These are phyloP conservation scores for Lasiodiplodia hormozganensis DNA, from an alignment of 2,329 filamentous ascomycete genomes.

Conservation along the genomic window DNA sequence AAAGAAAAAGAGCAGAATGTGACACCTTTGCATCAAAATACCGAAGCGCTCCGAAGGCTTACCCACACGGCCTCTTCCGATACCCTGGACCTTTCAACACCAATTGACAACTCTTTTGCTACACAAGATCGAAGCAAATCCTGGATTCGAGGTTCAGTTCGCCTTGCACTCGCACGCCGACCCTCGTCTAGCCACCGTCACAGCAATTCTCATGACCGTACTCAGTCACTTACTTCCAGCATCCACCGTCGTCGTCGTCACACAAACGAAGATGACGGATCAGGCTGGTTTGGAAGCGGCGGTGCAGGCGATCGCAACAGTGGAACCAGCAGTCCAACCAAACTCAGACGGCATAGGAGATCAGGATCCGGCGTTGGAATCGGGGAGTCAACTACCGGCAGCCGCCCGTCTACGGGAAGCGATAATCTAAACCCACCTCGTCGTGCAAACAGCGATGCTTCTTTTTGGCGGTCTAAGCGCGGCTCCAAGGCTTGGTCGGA, in stretches of 20 bases:
- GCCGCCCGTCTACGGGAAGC: slow-evolving; percentile 9
- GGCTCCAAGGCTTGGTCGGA: slow-evolving; percentile 52
- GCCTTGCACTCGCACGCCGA: slow-evolving; percentile 42
- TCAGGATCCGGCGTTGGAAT: slow-evolving; percentile 17
- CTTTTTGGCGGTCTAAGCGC: slow-evolving; percentile 49
- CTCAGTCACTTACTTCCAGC: slow-evolving; percentile 24
- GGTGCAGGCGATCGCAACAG: slow-evolving; percentile 10
- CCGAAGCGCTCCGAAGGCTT: not conserved
- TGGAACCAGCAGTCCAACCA: slow-evolving; percentile 17
- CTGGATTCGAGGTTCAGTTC: slow-evolving; percentile 46
- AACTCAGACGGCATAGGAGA: slow-evolving; percentile 17
- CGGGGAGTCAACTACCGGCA: slow-evolving; percentile 7
- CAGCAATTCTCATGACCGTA: slow-evolving; percentile 16
- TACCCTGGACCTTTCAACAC: slow-evolving; percentile 30
- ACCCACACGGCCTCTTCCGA: slow-evolving; percentile 16
- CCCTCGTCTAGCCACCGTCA: slow-evolving; percentile 22
- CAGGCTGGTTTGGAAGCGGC: slow-evolving; percentile 22
- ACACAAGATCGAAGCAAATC: slow-evolving; percentile 41
- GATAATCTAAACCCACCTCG: slow-evolving; percentile 39
- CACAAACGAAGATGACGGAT: slow-evolving; percentile 24
- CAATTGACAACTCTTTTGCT: slow-evolving; percentile 29
- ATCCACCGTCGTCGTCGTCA: slow-evolving; percentile 14
- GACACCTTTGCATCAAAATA: not conserved
- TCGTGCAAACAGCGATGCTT: slow-evolving; percentile 53
- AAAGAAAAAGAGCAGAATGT: not conserved